These are phyloP conservation scores for Cucumis variabilis DNA, from an alignment of 331 rosid species.

Conservation along the genomic window DNA sequence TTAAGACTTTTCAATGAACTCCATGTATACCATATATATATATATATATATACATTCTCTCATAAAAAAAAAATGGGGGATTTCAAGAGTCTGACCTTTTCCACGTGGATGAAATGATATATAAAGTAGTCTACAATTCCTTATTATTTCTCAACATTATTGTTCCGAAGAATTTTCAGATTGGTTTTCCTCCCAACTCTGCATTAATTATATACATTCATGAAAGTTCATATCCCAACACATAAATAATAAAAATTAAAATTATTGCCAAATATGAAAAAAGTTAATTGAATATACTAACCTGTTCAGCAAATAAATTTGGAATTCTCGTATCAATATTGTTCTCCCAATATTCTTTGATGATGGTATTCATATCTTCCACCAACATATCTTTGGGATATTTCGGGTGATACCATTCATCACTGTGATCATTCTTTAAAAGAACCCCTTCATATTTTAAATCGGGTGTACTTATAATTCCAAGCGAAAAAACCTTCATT, in stretches of 20 bases:
- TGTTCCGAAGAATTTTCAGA: background rate
- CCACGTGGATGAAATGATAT: no score
- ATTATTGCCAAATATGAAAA: background rate
- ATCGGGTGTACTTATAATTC: background rate
- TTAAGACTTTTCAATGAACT: no score
- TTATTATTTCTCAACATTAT: background rate
- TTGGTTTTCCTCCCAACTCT: background rate
- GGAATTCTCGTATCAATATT: background rate
- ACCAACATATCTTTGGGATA: background rate
- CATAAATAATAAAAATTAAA: no score
- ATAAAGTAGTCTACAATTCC: no score
- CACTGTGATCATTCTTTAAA: no score
- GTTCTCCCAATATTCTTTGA: background rate
- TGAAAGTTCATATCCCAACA: background rate
- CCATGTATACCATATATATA: no score
- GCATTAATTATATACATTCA: background rate
- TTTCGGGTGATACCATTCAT: background rate
- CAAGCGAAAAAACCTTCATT: background rate
- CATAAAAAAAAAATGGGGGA: no score
- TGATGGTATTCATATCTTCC: background rate
- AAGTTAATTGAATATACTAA: no score
- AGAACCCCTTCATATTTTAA: accelerated
- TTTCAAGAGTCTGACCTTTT: background rate
- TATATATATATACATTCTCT: no score
- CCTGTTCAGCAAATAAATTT: background rate